Percentiles rank a stretch among this genome's conserved stretches.
Evolutionary conservation across 208 protist species (phyloP).

Genomic region (Spongospora subterranea): DNA sequence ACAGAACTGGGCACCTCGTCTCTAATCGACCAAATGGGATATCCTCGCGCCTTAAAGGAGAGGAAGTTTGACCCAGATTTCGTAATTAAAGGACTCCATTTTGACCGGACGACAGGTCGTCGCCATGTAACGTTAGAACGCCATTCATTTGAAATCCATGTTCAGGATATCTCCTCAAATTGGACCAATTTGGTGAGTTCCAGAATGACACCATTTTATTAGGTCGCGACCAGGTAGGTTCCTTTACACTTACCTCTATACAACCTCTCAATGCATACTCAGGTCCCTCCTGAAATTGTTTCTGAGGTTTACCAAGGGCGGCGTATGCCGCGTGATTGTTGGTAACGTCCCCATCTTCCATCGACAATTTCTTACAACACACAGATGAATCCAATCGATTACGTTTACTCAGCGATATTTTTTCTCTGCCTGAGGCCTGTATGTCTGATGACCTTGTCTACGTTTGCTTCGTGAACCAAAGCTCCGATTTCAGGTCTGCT

Average conservation of each 20-base stretch:
- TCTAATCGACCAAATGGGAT: slow-evolving; percentile 27
- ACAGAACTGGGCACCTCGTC: not conserved
- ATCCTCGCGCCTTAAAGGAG: not conserved
- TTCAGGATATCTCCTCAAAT: slow-evolving; percentile 39
- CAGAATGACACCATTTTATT: slow-evolving; percentile 39
- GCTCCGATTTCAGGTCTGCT: not conserved
- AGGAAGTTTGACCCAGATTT: slow-evolving; percentile 48
- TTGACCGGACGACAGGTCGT: slow-evolving; percentile 50
- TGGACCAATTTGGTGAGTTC: slow-evolving; percentile 44
- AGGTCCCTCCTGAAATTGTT: slow-evolving; percentile 41
- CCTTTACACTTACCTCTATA: not conserved
- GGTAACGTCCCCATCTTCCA: not conserved
- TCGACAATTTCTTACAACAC: not conserved
- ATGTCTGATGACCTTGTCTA: not conserved
- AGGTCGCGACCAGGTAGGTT: not conserved
- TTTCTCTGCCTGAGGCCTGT: slow-evolving; percentile 33
- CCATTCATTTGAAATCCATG: not conserved
- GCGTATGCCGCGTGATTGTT: slow-evolving; percentile 29
- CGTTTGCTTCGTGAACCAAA: not conserved
- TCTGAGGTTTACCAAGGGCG: slow-evolving; percentile 32
- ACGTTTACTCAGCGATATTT: slow-evolving; percentile 30
- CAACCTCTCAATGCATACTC: not conserved
- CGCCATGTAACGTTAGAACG: not conserved
- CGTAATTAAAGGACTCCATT: slow-evolving; percentile 48
- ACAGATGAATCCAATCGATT: slow-evolving; percentile 24